Percentiles rank a stretch among this genome's conserved stretches.
phyloP scores from a whole-genome alignment of 176 grass and related monocot species.

The Musa troglodytarum region DNA sequence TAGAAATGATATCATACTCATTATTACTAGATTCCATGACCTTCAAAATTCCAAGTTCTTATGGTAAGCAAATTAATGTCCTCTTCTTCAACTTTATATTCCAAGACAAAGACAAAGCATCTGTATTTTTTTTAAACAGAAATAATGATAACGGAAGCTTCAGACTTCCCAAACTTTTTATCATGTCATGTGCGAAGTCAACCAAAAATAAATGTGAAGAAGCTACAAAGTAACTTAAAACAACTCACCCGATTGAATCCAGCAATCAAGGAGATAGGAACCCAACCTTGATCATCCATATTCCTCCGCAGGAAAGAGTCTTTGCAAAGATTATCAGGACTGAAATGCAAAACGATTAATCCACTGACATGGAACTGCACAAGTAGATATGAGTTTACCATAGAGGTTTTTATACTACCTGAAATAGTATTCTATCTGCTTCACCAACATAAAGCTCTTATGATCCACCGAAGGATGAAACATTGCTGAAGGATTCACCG shows the following conservation, averaged over 20 bases:
- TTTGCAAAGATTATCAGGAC: slow-evolving; percentile 63
- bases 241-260: slow-evolving; percentile 53
- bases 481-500: slow-evolving; percentile 19
- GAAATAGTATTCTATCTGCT: slow-evolving; percentile 91
- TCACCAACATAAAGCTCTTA: slow-evolving; percentile 28
- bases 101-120: too few species aligned
- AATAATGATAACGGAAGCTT: too few species aligned
- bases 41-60: too few species aligned
- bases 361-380: background rate
- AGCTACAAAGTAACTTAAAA: background rate
- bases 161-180: too few species aligned
- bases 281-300: slow-evolving; percentile 88
- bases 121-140: too few species aligned
- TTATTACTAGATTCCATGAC: too few species aligned
- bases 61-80: too few species aligned
- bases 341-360: slow-evolving; percentile 23
- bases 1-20: too few species aligned
- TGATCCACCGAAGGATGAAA: slow-evolving; percentile 24
- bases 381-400: slow-evolving; percentile 1
- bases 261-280: slow-evolving; percentile 47
- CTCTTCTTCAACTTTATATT: too few species aligned
- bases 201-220: too few species aligned
- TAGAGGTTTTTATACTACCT: slow-evolving; percentile 31
- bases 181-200: too few species aligned
- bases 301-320: slow-evolving; percentile 41